Evolutionary conservation across 306 rosid genomes (phyloP), one percentile per base, ranked within the genome.

Genomic region (Castanospermum australe): DNA sequence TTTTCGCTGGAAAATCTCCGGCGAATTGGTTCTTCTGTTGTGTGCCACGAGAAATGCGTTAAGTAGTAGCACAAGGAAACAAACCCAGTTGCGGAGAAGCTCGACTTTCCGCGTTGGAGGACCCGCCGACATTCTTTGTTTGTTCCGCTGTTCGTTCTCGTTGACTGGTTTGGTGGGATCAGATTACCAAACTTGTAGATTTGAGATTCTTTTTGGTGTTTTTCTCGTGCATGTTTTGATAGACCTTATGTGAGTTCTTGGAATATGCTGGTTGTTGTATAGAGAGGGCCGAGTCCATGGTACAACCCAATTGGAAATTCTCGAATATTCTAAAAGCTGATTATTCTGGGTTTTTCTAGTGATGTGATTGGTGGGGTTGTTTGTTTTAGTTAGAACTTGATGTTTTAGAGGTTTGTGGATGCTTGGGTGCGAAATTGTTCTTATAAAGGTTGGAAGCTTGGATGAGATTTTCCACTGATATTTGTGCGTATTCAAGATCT

Each of bases 91-190:
- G 72, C 78, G 20, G 36, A 17, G 35, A 36, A 14, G 45, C 30
- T 15, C 48, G 30, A 32, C 24, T 51, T 60, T 18, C 51, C 50
- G 67, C 81, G 54, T 79, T 59, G 87, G 76, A 65, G 52, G 21
- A 51, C 4, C 73, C 39, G 51, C 87, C 67, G 68, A 59, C 77
- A 57, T 9, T 13, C 12, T 68, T 42, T 57, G 71, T 74, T 48
- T 12, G 52, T 55, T 74, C 71, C 79, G 44, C 75, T 35, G 38
- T 62, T 68, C 52, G 41, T 70, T 65, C 5, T 60, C 21, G 76
- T 57, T 50, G 28, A 15, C 48, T 66, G 44, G 33, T 30, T 24
- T 64, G 65, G 57, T 45, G 57, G 64, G 74, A 11, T 55, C 80
- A 64, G 79, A 66, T 83, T 39, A 67, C 80, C 73, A 25, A 79